A percentile compares a stretch with the other conserved stretches of the same genome.
These are phyloP conservation scores for Lodderomyces parapsilosis DNA, from an alignment of 1,139 yeast species.

Conservation along the genomic window DNA sequence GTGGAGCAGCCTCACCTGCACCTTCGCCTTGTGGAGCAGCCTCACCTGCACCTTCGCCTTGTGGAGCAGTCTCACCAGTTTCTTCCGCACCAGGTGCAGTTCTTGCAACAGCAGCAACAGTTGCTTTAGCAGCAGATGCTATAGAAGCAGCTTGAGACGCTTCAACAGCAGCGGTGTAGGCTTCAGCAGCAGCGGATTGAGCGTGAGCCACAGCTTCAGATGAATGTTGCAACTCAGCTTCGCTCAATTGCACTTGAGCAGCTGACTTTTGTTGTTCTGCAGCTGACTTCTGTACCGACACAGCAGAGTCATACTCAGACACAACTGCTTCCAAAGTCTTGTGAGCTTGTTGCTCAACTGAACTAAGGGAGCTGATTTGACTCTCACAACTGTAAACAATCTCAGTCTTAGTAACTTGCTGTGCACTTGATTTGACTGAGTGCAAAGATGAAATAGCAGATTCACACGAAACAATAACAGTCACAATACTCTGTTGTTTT, in stretches of 20 bases:
- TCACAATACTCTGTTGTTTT: slow-evolving; percentile 9
- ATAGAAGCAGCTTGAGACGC: slow-evolving; percentile 7
- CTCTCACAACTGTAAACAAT: slow-evolving; percentile 10
- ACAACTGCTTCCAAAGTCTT: slow-evolving; percentile 8
- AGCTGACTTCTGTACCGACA: slow-evolving; percentile 8
- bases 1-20: neutral
- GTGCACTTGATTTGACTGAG: slow-evolving; percentile 12
- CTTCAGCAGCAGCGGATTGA: slow-evolving; percentile 10
- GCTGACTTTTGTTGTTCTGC: slow-evolving; percentile 11
- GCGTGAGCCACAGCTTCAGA: slow-evolving; percentile 8
- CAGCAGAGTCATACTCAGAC: slow-evolving; percentile 6
- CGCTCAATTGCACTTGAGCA: slow-evolving; percentile 12
- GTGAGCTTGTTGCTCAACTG: slow-evolving; percentile 10
- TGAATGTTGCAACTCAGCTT: slow-evolving; percentile 9
- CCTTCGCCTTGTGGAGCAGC: neutral
- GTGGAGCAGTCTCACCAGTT: slow-evolving; percentile 2
- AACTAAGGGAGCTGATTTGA: slow-evolving; percentile 7
- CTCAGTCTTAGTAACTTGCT: slow-evolving; percentile 9
- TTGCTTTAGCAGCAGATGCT: slow-evolving; percentile 4
- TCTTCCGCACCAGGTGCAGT: slow-evolving; percentile 1
- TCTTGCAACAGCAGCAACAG: slow-evolving; percentile 5
- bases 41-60: neutral
- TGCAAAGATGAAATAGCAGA: slow-evolving; percentile 12
- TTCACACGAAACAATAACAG: slow-evolving; percentile 14
- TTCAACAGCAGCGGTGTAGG: slow-evolving; percentile 9